Evolutionary conservation across 345 rosid genomes (phyloP), one percentile per base, ranked within the genome.

Genomic region (Pugionium cornutum): DNA sequence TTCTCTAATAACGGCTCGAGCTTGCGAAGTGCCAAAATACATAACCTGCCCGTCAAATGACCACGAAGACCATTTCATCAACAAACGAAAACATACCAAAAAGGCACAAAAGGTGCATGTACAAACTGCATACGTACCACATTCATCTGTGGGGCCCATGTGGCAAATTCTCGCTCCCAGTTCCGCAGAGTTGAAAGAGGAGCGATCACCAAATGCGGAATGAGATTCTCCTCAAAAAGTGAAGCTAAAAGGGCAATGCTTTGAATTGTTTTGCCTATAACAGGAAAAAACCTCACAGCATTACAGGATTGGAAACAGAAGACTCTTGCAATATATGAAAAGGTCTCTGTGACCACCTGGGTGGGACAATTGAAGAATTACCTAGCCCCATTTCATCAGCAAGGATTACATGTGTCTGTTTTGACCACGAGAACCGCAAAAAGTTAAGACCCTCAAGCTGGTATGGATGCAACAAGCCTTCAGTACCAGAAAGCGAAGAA

Each of bases 321-420:
- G 61, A 50, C 64, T 35, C 29, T 55, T 6, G 56, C 32, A 29
- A 35, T 5, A 31, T 31, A 49, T 50, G 25, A 44, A 11, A 30
- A 8, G 5, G 55, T 55, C 76, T 57, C 48, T 26, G 18, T 29
- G 49, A 58, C 54, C 43, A 62, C 49, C 4, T 1, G 1, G 49
- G 58, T 56, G 47, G 27, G 39, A 69, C 1, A 75, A 53, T 32
- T 59, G 9, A 71, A 53, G 51, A 66, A 72, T 76, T 79, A 90
- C 99, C 99, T 67, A 95, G 84, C 50, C 97, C 99, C 99, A 95
- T 95, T 73, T 95, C 99, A 84, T 95, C 99, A 66, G 99, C 99
- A 72, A 95, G 97, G 72, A 95, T 91, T 34, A 89, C 99, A 81
- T 95, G 97, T 2, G 97, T 91, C 58, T 89, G 95, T 71, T 91